Base-by-base conservation (phyloP, 2,329 filamentous ascomycete genomes). In the Colletotrichum tofieldiae region DNA sequence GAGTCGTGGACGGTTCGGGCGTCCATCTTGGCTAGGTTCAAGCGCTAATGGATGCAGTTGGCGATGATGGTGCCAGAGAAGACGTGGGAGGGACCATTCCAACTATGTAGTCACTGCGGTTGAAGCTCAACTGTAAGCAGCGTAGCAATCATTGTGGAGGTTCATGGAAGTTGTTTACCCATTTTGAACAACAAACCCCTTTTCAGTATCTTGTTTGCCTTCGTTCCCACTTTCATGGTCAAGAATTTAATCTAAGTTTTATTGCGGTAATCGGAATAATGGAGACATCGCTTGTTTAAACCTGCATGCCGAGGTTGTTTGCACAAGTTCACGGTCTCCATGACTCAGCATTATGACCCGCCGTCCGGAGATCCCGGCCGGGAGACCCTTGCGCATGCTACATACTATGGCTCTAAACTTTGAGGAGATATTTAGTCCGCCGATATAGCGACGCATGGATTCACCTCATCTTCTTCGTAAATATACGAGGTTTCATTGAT, bases 71-170 rank as follows among this genome's bases (percentile, higher is more conserved):
- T 49, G 8, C 0, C 16, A 37, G 7, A 35, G 23, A n/a, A 52
- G 23, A 7, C 1, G 26, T 5, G 18, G 8, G 62, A 56, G 16
- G 59, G 32, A 18, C 7, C 16, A 23, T 47, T 77, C 3, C 78
- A 32, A 12, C 58, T 60, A 60, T 47, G 26, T 60, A 60, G 56
- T 32, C 20, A 4, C 23, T 29, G 18, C 26, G 1, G 4, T 12
- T 12, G 35, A 29, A 29, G 11, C 18, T 32, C 23, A n/a, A 16
- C 23, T 32, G 11, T 12, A 20, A 32, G 18, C 56, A 20, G 20
- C 23, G 58, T 32, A n/a, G 29, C 41, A 45, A 18, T 35, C 58
- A 32, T n/a, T 60, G 58, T 47, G 58, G 58, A 23, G 58, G n/a
- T 39, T 4, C 55, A 29, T 39, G 23, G 41, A 32, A 39, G 20